Conservation (phyloP, 1,139 yeast species). For the Saccharomyces hybrid region DNA sequence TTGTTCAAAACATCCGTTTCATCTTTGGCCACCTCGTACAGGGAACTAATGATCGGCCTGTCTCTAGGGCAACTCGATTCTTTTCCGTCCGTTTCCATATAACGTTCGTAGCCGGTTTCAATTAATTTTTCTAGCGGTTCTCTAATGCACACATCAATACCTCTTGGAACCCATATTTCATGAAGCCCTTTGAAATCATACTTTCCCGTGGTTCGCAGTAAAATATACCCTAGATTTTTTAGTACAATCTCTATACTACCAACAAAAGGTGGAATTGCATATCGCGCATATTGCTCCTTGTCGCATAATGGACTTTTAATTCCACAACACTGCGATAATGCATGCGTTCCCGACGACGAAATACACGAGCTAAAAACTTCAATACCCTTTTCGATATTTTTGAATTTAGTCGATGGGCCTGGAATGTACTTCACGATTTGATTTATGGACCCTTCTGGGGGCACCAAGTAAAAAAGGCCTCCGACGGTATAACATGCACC, state of each 20-base stretch:
- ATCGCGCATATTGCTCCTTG: conserved; percentile 35
- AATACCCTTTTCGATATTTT: conserved; percentile 27
- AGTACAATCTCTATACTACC: conserved; percentile 65
- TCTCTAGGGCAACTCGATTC: conserved; percentile 16
- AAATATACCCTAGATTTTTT: conserved; percentile 60
- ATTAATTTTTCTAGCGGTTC: conserved; percentile 31
- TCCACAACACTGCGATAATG: conserved; percentile 33
- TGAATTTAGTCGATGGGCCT: conserved; percentile 27
- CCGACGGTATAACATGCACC: conserved; percentile 48
- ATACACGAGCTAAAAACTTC: conserved; percentile 27
- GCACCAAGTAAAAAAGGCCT: conserved; percentile 49
- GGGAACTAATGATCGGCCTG: conserved; percentile 23
- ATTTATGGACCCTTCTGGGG: conserved; percentile 40
- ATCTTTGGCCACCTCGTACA: conserved; percentile 22
- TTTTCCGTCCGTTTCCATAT: conserved; percentile 12
- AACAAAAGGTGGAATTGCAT: conserved; percentile 56
- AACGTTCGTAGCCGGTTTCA: conserved; percentile 9
- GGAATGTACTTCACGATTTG: conserved; percentile 33
- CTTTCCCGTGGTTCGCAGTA: conserved; percentile 58
- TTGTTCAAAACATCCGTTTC: conserved; percentile 17
- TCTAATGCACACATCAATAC: conserved; percentile 38
- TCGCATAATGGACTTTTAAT: conserved; percentile 32
- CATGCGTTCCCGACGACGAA: conserved; percentile 15
- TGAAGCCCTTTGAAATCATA: conserved; percentile 35
- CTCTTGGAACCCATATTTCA: conserved; percentile 44